Evolutionary conservation across 148 eudicot species (phyloP), one percentile per base, ranked within the genome.

Genomic region (Silene conica): DNA sequence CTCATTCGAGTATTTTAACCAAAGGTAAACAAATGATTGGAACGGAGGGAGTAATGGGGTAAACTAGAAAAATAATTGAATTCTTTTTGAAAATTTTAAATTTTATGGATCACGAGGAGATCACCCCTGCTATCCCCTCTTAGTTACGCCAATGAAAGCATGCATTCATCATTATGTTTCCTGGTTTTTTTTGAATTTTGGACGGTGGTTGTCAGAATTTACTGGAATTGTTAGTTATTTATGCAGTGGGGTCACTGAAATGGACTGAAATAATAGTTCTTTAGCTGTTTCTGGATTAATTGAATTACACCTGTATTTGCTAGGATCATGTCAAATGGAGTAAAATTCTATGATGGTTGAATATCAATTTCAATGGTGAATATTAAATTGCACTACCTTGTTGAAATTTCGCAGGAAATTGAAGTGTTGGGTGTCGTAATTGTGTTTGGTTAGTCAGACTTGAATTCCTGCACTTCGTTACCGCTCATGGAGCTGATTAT

Each of bases 251-350:
- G 22, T 64, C 13, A 64, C 22, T 34, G 20, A 15, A 64, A 31
- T 34, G 68, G 34, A 4, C 48, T 31, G 45, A 64, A 64, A 64
- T 48, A 64, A 31, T 64, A 16, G 0, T 38, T 18, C 12, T 34
- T 18, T 64, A 64, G 48, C 22, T 34, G 13, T 34, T 64, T 64
- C 12, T 8, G 46, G 22, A 16, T 15, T 34, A 6, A 59, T 31
- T 34, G 68, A 64, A 3, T 31, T 64, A 34, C 1, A 14, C 10
- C 1, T 16, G 16, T 34, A 34, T 16, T 64, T 31, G 11, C 46
- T 34, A 64, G 68, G 68, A 64, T 64, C 48, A 64, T 64, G 46
- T 50, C 8, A 8, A 19, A 59, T 59, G 63, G 63, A 59, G 43
- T 38, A 64, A 13, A n/a, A 16, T 64, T 50, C 6, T 8, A 31